Percentiles rank a stretch among this genome's conserved stretches.
Evolutionary conservation across 2,329 filamentous ascomycete genomes (phyloP).

Genomic region (Calycina herbarum): DNA sequence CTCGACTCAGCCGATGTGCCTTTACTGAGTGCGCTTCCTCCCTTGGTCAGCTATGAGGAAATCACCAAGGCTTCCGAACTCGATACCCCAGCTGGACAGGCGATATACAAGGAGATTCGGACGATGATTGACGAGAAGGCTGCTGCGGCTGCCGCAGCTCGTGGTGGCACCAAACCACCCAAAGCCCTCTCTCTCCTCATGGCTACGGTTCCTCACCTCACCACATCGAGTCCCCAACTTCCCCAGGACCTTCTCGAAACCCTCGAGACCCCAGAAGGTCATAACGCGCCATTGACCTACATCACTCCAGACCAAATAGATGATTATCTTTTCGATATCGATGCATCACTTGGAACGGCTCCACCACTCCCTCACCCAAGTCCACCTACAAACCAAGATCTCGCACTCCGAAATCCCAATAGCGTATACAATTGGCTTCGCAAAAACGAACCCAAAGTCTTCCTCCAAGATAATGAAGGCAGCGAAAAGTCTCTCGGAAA

Average conservation of each 20-base stretch:
- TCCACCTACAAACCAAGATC: constrained; percentile 45
- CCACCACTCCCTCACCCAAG: constrained; percentile 36
- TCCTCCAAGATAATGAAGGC: constrained; percentile 60
- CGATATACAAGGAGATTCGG: constrained; percentile 32
- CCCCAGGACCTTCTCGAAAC: constrained; percentile 40
- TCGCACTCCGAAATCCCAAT: constrained; percentile 73
- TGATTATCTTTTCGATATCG: constrained; percentile 67
- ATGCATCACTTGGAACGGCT: constrained; percentile 39
- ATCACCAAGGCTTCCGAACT: constrained; percentile 26
- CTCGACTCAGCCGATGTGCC: constrained; percentile 60
- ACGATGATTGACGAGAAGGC: constrained; percentile 31
- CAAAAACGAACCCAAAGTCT: constrained; percentile 79
- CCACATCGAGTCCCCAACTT: constrained; percentile 21
- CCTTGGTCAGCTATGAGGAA: constrained; percentile 31
- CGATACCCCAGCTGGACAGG: constrained; percentile 31
- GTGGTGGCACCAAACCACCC: constrained; percentile 20
- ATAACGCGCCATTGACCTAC: constrained; percentile 61
- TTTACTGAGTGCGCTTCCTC: constrained; percentile 27
- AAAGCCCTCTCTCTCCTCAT: constrained; percentile 36
- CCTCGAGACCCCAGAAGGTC: constrained; percentile 47
- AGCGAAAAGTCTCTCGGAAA: constrained; percentile 45
- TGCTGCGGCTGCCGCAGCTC: constrained; percentile 13
- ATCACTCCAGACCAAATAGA: constrained; percentile 70
- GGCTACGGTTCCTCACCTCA: constrained; percentile 30
- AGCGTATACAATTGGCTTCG: constrained; percentile 96